These are phyloP conservation scores for Dinochytrium kinnereticum DNA, from an alignment of 371 early-diverging fungal species.

Conservation along the genomic window DNA sequence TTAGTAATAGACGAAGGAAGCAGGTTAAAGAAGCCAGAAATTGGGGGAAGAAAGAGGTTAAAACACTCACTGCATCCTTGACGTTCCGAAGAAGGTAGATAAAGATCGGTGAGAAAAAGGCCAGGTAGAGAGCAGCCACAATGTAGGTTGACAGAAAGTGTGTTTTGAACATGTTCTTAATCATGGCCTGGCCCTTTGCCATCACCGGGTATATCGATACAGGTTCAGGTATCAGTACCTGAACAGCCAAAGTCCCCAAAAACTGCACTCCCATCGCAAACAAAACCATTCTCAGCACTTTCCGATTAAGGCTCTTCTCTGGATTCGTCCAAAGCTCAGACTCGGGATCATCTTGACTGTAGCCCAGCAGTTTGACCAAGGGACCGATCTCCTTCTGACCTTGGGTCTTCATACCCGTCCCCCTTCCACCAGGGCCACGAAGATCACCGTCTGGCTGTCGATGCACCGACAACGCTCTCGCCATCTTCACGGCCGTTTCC, in stretches of 20 bases:
- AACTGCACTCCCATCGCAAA: conserved; percentile 17
- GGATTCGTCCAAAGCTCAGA: conserved; percentile 9
- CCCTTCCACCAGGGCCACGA: neutral
- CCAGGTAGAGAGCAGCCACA: neutral
- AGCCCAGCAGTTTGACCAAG: neutral
- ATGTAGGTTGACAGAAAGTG: conserved; percentile 10
- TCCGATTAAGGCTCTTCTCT: conserved; percentile 1
- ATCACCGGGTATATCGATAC: neutral
- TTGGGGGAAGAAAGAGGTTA: neutral
- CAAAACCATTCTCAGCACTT: neutral
- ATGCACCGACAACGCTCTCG: neutral
- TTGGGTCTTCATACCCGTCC: neutral
- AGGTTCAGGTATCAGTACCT: conserved; percentile 11
- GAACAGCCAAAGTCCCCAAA: neutral
- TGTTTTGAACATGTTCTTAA: conserved; percentile 5
- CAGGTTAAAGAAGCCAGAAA: neutral
- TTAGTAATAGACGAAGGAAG: neutral
- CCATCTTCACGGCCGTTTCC: neutral
- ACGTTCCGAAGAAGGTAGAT: conserved; percentile 6
- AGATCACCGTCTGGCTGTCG: neutral
- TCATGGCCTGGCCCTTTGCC: conserved; percentile 1
- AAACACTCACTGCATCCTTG: conserved; percentile 17
- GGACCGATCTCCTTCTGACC: neutral
- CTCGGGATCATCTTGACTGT: neutral
- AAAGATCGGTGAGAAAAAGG: neutral